A percentile compares a stretch with the other conserved stretches of the same genome.
Conservation (phyloP, 306 rosid species). For the Vicia villosa region DNA sequence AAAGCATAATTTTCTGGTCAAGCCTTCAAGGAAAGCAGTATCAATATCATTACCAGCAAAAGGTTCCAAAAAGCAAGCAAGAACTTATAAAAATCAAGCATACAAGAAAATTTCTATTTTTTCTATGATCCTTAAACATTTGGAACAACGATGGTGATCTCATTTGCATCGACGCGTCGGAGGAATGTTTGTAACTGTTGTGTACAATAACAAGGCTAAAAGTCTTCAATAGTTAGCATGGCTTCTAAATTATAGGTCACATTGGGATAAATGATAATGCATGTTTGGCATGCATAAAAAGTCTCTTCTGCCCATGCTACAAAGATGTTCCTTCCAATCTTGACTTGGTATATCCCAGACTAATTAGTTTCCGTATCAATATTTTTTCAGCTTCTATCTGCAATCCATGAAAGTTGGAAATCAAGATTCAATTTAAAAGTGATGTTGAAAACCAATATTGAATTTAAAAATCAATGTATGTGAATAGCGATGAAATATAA, state of each 20-base stretch:
- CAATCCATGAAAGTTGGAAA: constrained; percentile 35
- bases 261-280: neutral
- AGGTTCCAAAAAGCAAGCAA: neutral
- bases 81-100: neutral
- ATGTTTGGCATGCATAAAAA: constrained; percentile 3
- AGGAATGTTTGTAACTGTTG: constrained; percentile 9
- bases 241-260: constrained; percentile 9
- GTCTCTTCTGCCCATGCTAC: constrained; percentile 28
- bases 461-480: neutral
- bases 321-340: constrained; percentile 48
- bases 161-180: neutral
- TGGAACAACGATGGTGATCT: constrained; percentile 1
- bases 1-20: neutral
- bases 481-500: neutral
- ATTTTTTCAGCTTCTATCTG: constrained; percentile 87
- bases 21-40: neutral
- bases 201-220: neutral
- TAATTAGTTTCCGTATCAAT: constrained; percentile 70
- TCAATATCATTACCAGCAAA: neutral
- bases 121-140: neutral
- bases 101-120: neutral
- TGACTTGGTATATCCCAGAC: constrained; percentile 63
- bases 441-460: neutral
- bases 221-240: constrained; percentile 26
- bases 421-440: neutral